Evolutionary conservation across 2,329 filamentous ascomycete genomes (phyloP).

Genomic region (Scedosporium aurantiacum): DNA sequence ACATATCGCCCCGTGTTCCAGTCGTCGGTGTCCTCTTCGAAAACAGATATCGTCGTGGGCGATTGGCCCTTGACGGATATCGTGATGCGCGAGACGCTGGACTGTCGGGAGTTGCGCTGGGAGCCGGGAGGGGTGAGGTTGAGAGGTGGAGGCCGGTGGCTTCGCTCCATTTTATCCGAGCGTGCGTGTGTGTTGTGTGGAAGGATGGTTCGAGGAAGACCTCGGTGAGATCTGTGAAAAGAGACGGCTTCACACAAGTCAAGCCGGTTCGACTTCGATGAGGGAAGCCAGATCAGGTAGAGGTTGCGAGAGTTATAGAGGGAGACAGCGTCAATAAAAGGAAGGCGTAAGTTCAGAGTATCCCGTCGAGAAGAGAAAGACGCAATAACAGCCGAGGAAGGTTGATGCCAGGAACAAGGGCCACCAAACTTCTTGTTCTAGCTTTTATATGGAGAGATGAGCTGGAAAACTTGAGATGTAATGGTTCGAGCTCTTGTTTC

Average conservation of each 20-base stretch:
- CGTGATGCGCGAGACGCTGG: constrained; percentile 5
- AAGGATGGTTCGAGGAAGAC: background rate
- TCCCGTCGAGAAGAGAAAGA: too few relatives aligned
- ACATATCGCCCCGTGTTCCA: background rate
- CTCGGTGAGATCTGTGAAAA: background rate
- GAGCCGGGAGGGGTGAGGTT: constrained; percentile 19
- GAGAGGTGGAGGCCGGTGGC: constrained; percentile 20
- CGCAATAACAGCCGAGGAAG: too few relatives aligned
- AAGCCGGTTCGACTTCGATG: too few relatives aligned
- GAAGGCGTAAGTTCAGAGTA: too few relatives aligned
- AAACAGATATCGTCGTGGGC: constrained; percentile 6
- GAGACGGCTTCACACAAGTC: too few relatives aligned
- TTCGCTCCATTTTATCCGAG: constrained; percentile 17
- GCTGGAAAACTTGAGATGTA: background rate
- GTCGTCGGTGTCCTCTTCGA: constrained; percentile 1
- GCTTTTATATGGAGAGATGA: background rate
- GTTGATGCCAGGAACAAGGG: too few relatives aligned
- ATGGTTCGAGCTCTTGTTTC: background rate
- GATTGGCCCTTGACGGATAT: constrained; percentile 4
- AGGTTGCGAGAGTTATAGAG: too few relatives aligned
- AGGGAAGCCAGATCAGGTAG: too few relatives aligned
- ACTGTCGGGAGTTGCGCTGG: constrained; percentile 4
- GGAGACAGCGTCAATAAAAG: too few relatives aligned
- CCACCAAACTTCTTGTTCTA: background rate
- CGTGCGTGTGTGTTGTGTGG: background rate